Conservation (phyloP, 495 filamentous ascomycete species). For the Glarea lozoyensis region DNA sequence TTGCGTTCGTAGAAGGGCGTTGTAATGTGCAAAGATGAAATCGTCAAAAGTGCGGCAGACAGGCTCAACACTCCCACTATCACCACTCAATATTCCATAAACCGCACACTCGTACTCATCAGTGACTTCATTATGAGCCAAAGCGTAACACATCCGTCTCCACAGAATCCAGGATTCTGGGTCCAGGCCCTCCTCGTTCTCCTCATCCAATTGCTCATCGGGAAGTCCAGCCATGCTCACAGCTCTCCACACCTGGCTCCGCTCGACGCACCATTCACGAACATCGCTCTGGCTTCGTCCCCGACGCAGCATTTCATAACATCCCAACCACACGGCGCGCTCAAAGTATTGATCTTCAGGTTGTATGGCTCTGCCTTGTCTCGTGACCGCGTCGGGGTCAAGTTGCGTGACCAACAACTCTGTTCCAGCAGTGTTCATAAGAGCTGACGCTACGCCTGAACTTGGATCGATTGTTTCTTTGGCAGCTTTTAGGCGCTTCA, state of each 20-base stretch:
- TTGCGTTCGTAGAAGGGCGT: constrained; percentile 61
- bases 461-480: constrained; percentile 55
- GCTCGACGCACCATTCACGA: constrained; percentile 68
- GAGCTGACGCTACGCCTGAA: constrained; percentile 43
- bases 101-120: constrained; percentile 80
- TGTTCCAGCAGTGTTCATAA: constrained; percentile 47
- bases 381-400: constrained; percentile 80
- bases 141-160: constrained; percentile 72
- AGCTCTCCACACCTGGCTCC: constrained; percentile 79
- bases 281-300: constrained; percentile 64
- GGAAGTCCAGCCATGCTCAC: constrained; percentile 51
- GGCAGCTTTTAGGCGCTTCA: constrained; percentile 66
- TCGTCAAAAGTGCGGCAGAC: constrained; percentile 83
- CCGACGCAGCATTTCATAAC: constrained; percentile 80
- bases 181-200: constrained; percentile 26
- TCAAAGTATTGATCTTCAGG: constrained; percentile 79
- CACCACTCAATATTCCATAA: constrained; percentile 79
- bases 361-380: constrained; percentile 66
- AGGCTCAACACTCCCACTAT: constrained; percentile 63
- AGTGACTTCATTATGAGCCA: constrained; percentile 57
- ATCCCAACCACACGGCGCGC: constrained; percentile 75
- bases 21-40: constrained; percentile 83
- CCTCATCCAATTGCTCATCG: constrained; percentile 33
- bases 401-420: constrained; percentile 75
- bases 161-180: constrained; percentile 54